Percentiles rank a stretch among this genome's conserved stretches.
These are phyloP conservation scores for Camellia sinensis DNA, from an alignment of 148 eudicot genomes.

Conservation along the genomic window DNA sequence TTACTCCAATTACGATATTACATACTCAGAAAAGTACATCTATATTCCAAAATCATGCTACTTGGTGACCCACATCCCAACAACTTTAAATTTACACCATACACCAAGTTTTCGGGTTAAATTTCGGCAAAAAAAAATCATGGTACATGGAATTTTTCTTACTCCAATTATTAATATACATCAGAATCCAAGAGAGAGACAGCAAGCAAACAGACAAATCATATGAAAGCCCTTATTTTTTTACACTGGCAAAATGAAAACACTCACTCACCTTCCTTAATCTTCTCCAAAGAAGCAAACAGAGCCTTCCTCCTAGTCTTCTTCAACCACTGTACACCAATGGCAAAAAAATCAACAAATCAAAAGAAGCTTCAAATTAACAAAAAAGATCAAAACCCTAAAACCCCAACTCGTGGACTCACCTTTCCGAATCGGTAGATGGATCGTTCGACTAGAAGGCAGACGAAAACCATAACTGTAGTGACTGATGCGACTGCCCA, in stretches of 20 bases:
- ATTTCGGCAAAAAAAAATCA: too few species aligned
- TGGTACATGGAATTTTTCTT: too few species aligned
- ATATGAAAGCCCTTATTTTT: neutral
- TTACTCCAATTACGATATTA: too few species aligned
- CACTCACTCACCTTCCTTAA: constrained; percentile 71
- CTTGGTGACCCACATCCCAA: too few species aligned
- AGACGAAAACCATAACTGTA: constrained; percentile 83
- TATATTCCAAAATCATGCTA: too few species aligned
- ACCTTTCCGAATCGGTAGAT: constrained; percentile 95
- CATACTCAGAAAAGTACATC: too few species aligned
- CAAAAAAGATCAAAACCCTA: neutral
- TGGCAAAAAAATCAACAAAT: constrained; percentile 10
- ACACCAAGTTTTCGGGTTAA: too few species aligned
- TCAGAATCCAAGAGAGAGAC: neutral
- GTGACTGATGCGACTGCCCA: constrained; percentile 98
- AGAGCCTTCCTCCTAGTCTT: constrained; percentile 93
- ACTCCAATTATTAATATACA: neutral
- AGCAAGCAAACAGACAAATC: neutral
- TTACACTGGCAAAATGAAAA: neutral
- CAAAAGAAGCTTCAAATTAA: neutral
- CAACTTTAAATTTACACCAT: too few species aligned
- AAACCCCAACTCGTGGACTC: constrained; percentile 16
- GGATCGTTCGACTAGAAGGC: constrained; percentile 75
- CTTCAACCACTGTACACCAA: constrained; percentile 76
- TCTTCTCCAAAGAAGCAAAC: constrained; percentile 88